A percentile compares a stretch with the other conserved stretches of the same genome.
Evolutionary conservation across 805 yeast species (phyloP).

Genomic region (Candida hungchunana): DNA sequence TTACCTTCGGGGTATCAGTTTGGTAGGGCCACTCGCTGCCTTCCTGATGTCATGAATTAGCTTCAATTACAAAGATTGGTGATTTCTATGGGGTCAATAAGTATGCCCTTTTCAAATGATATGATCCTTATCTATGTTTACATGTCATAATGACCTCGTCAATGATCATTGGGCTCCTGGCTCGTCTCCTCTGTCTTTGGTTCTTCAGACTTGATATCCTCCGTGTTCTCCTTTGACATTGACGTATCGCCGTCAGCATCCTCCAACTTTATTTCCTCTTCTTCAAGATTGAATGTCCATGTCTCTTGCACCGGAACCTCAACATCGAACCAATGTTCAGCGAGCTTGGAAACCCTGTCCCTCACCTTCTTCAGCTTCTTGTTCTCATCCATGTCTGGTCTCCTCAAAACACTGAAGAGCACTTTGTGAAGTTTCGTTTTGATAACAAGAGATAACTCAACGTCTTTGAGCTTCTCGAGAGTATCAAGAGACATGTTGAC

Average conservation of each 20-base stretch:
- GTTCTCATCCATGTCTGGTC: slow-evolving; percentile 30
- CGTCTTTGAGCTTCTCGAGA: slow-evolving; percentile 19
- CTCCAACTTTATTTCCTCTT: slow-evolving; percentile 10
- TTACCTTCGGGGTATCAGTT: too few relatives aligned
- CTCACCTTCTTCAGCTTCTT: slow-evolving; percentile 18
- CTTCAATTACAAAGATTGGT: too few relatives aligned
- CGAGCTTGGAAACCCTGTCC: slow-evolving; percentile 13
- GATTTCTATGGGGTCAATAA: too few relatives aligned
- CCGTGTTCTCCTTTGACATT: not conserved
- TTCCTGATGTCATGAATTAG: too few relatives aligned
- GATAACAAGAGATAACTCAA: slow-evolving; percentile 30
- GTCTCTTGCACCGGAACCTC: slow-evolving; percentile 28
- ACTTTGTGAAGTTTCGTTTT: slow-evolving; percentile 31
- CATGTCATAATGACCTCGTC: too few relatives aligned
- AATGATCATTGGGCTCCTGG: too few relatives aligned
- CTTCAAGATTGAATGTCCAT: slow-evolving; percentile 22
- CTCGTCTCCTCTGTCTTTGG: too few relatives aligned
- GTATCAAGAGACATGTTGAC: slow-evolving; percentile 24
- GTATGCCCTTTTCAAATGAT: too few relatives aligned
- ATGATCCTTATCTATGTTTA: too few relatives aligned
- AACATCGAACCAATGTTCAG: slow-evolving; percentile 26
- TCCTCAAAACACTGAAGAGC: slow-evolving; percentile 30
- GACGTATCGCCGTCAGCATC: not conserved
- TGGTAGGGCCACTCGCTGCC: too few relatives aligned
- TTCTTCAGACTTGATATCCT: too few relatives aligned